phyloP scores from a whole-genome alignment of 2,329 filamentous ascomycete genomes.

The Hypocrella siamensis region DNA sequence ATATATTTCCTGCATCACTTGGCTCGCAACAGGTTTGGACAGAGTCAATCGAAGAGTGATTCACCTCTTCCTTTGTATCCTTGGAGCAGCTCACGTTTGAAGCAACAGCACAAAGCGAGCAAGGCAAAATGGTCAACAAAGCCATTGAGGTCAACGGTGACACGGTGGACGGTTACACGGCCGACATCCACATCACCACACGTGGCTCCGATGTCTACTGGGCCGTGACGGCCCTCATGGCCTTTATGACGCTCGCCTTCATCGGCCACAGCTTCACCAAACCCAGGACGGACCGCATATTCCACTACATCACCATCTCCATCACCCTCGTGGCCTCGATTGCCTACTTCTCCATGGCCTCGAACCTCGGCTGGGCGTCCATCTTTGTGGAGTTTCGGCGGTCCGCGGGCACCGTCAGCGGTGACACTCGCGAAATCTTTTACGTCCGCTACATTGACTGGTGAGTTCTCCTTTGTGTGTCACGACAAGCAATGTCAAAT shows the following conservation, averaged over 20 bases:
- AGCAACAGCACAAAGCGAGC: neutral
- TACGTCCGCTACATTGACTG: conserved; percentile 38
- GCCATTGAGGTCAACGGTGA: conserved; percentile 28
- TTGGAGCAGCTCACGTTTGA: no score
- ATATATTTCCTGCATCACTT: no score
- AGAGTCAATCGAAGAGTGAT: no score
- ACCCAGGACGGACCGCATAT: conserved; percentile 35
- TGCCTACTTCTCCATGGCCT: conserved; percentile 35
- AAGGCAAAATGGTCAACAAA: conserved; percentile 19
- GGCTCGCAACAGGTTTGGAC: neutral
- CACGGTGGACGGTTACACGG: conserved; percentile 24
- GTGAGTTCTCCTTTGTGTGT: conserved; percentile 10
- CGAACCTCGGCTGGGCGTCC: conserved; percentile 29
- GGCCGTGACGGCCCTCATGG: conserved; percentile 45
- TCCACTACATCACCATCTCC: conserved; percentile 37
- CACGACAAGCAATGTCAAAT: no score
- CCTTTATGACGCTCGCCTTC: conserved; percentile 33
- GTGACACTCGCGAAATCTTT: conserved; percentile 38
- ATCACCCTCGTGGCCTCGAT: conserved; percentile 22
- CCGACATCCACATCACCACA: conserved; percentile 41
- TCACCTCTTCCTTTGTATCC: no score
- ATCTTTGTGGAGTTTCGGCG: conserved; percentile 36
- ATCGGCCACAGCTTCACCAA: conserved; percentile 35
- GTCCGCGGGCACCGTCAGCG: conserved; percentile 12
- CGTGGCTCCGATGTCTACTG: conserved; percentile 49